A percentile compares a stretch with the other conserved stretches of the same genome.
phyloP scores from a whole-genome alignment of 306 rosid species.

The Vigna unguiculata region DNA sequence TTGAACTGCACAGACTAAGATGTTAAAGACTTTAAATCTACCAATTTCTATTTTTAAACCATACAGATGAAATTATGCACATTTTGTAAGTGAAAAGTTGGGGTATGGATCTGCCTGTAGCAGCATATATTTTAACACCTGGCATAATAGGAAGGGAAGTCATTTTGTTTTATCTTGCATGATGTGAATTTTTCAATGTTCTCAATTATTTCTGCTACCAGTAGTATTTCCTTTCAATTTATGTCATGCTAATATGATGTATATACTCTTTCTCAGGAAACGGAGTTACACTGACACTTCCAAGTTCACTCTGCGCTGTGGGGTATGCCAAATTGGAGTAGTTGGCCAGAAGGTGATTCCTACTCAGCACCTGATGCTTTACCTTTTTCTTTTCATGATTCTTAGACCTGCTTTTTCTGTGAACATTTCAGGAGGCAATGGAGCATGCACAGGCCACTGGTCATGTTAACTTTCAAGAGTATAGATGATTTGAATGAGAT shows the following conservation, averaged over 20 bases:
- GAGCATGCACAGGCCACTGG: constrained; percentile 95
- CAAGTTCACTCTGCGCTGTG: constrained; percentile 94
- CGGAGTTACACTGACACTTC: constrained; percentile 89
- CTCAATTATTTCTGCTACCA: neutral
- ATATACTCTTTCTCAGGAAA: constrained; percentile 60
- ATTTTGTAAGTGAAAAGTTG: neutral
- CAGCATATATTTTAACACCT: neutral
- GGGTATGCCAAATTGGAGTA: constrained; percentile 97
- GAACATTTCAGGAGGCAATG: constrained; percentile 77
- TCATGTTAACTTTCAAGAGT: constrained; percentile 95
- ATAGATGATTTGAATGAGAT: constrained; percentile 52
- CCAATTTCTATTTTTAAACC: neutral
- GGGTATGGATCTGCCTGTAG: constrained; percentile 2
- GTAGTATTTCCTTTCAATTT: neutral
- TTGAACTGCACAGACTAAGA: neutral
- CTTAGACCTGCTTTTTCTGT: constrained; percentile 16
- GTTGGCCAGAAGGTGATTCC: constrained; percentile 80
- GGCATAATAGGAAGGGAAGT: neutral
- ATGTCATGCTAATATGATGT: constrained; percentile 22
- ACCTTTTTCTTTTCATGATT: constrained; percentile 24
- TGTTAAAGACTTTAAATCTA: neutral
- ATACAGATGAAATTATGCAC: neutral
- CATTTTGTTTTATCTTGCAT: no score
- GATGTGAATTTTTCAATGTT: no score
- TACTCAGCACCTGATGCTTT: constrained; percentile 13